Evolutionary conservation across 441 rosid genomes (phyloP), one percentile per base, ranked within the genome.

Genomic region (Adansonia rubrostipa): DNA sequence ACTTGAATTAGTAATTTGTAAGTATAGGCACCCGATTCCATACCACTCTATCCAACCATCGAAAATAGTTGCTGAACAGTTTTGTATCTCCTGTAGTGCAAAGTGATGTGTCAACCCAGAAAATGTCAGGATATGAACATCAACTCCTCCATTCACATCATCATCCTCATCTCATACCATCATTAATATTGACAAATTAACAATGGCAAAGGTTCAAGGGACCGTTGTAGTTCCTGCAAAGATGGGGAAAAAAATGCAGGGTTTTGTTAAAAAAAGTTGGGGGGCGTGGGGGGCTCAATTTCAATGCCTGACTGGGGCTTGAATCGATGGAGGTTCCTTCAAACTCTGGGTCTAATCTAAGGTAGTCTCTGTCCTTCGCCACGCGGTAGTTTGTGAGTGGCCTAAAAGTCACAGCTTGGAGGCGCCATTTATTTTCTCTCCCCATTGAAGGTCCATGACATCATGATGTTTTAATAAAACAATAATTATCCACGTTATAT

Each of bases 51-150:
- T 83, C 90, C 90, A 78, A 92, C 92, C 91, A 89, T 88, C 3
- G 82, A 78, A 83, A 88, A 89, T 7, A 94, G 84, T 78, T 83
- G 88, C 86, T 92, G 93, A 65, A 94, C 97, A 64, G 83, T 92
- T 76, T 87, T 92, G 69, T 88, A 79, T 94, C 97, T 82, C 97
- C 62, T 86, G 88, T 75, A 84, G 78, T 19, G 95, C 93, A 79
- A 96, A 94, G 83, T 94, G 89, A 85, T 90, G 77, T 87, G 92
- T 92, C 81, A 92, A 86, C 33, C 99, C 99, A 9, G 93, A 88
- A 84, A 92, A 90, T 72, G 99, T 96, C 75, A 90, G 99, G 74
- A 86, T 86, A 86, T 96, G 33, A 50, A 44, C 77, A 75, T 82
- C 80, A 20, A 79, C 78, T 44, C 85, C 84, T 15, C 80, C 82